Conservation (phyloP, 768 basidiomycete genomes). For the Rhizopogon salebrosus region DNA sequence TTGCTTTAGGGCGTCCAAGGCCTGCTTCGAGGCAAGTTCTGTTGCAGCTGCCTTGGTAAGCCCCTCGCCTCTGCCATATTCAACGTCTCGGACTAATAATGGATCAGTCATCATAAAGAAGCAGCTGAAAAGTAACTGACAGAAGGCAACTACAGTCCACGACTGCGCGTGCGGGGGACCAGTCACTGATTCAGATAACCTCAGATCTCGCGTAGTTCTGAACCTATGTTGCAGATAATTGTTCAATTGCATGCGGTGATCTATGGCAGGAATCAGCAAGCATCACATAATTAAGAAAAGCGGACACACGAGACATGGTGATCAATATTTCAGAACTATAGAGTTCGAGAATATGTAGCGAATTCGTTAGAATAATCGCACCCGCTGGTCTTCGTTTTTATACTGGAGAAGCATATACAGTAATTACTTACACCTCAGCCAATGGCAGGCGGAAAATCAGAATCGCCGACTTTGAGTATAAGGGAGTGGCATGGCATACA, state of each 20-base stretch:
- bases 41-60: constrained; percentile 13
- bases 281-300: neutral
- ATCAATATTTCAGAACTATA: neutral
- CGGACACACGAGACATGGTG: neutral
- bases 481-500: neutral
- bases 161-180: neutral
- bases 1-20: neutral
- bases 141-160: neutral
- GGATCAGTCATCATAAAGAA: neutral
- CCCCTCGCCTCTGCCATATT: constrained; percentile 18
- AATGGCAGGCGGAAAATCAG: neutral
- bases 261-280: constrained; percentile 5
- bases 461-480: neutral
- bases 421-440: neutral
- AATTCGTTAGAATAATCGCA: neutral
- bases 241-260: constrained; percentile 20
- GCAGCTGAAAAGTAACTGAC: neutral
- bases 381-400: neutral
- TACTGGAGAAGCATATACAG: neutral
- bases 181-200: constrained; percentile 1
- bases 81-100: constrained; percentile 15
- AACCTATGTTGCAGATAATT: constrained; percentile 17
- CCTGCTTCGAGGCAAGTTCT: constrained; percentile 15
- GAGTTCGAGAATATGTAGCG: neutral
- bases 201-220: neutral